phyloP scores from a whole-genome alignment of 2,329 filamentous ascomycete genomes.

The Cordyceps sp. region DNA sequence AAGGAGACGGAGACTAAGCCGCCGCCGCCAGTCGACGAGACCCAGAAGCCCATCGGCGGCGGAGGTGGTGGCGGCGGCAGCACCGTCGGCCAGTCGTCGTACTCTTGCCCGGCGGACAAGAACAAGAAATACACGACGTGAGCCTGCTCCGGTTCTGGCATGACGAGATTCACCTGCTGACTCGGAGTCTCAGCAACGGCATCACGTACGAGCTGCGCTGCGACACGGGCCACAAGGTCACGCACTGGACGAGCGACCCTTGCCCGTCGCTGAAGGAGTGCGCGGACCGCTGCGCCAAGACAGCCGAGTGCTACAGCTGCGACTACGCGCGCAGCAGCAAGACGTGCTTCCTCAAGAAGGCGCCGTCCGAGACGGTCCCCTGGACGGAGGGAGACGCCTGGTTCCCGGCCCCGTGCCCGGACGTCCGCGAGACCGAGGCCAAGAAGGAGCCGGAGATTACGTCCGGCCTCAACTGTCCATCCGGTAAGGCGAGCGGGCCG shows the following conservation, averaged over 20 bases:
- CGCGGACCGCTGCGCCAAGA: constrained; percentile 1
- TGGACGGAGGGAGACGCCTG: not conserved
- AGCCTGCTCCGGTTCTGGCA: not conserved
- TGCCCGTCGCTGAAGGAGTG: constrained; percentile 2
- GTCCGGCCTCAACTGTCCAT: not conserved
- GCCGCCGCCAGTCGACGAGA: not conserved
- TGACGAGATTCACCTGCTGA: not conserved
- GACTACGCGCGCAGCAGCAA: not conserved
- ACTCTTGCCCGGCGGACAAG: not conserved
- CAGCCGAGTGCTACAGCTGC: constrained; percentile 1
- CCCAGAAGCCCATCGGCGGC: constrained; percentile 1
- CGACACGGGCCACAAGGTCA: not conserved
- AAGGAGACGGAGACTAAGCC: not conserved
- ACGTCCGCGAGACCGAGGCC: not conserved
- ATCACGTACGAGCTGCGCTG: constrained; percentile 4
- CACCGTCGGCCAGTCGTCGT: not conserved
- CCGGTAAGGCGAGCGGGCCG: not conserved
- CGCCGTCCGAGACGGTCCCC: not conserved
- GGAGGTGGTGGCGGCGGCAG: too few species aligned
- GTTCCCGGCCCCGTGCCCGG: constrained; percentile 1
- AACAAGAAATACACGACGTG: constrained; percentile 2
- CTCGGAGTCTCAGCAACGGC: not conserved
- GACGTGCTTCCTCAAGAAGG: constrained; percentile 1
- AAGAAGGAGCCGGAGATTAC: not conserved
- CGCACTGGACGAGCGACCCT: not conserved